Base-by-base conservation (phyloP, 2,329 filamentous ascomycete species). In the Colletotrichum musicola region DNA sequence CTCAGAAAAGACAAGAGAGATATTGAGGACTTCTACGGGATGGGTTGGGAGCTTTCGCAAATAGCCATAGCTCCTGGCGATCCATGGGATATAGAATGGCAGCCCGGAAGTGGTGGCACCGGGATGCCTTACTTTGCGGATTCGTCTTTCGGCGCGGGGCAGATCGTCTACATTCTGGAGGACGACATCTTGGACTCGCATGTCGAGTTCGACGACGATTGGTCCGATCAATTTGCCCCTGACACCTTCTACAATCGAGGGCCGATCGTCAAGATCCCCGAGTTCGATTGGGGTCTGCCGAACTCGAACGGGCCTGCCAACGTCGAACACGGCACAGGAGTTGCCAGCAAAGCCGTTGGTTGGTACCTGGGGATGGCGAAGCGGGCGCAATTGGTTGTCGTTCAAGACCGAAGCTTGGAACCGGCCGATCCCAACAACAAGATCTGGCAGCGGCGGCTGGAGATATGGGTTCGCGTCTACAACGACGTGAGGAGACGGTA, bases 391-490 rank as follows among this genome's bases (percentile, higher is more conserved):
- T 6, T 56, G 2, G 4, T 56, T 6, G 16, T 42, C 6, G 30
- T 56, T 14, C 22, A 25, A 30, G 54, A 56, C 9, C 30, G 30
- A 3, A 56, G 7, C 16, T 1, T 5, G 1, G n/a, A 6, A 1
- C 14, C 54, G 13, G 35, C 30, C 14, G 54, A 56, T 27, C 4
- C 1, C 3, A 56, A 56, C 54, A 56, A 56, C 30, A 40, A 14
- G 27, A 20, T 56, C 27, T 22, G 5, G 27, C 27, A 56, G 30
- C 27, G 54, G 20, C 16, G 40, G 20, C 20, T 56, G 18, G 54
- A 56, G 20, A 20, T 20, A 12, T 56, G 54, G 35, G n/a, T 56
- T 14, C 27, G 54, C 13, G 54, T 56, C 12, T 56, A 56, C 54
- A 44, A 56, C n/a, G 27, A 56, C 27, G 30, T 56, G 5, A 56